Percentiles rank a stretch among this genome's conserved stretches.
Conservation (phyloP, 73 alveolate genomes). For the Paramecium sonneborni region DNA sequence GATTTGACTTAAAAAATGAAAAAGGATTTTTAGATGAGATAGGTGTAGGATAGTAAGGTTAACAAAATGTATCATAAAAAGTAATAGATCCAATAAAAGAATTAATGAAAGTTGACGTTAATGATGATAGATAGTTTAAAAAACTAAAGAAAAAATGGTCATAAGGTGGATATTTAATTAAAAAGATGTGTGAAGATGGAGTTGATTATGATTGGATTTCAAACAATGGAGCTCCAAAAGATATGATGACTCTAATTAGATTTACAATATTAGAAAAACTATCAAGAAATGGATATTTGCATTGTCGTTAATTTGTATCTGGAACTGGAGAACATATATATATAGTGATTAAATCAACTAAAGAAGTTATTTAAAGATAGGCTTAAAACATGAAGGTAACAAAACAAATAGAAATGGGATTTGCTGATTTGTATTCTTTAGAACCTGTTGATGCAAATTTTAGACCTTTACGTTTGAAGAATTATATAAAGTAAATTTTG, state of each 20-base stretch:
- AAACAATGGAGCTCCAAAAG: slow-evolving; percentile 52
- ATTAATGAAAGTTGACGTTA: background rate
- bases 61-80: background rate
- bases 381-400: slow-evolving; percentile 15
- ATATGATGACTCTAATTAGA: slow-evolving; percentile 59
- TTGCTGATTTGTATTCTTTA: slow-evolving; percentile 51
- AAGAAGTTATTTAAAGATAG: slow-evolving; percentile 42
- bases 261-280: slow-evolving; percentile 38
- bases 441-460: slow-evolving; percentile 57
- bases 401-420: slow-evolving; percentile 63
- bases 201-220: slow-evolving; percentile 56
- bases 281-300: slow-evolving; percentile 48
- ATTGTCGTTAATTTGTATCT: slow-evolving; percentile 53
- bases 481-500: background rate
- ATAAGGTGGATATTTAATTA: slow-evolving; percentile 47
- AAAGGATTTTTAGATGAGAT: slow-evolving; percentile 26
- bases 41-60: background rate
- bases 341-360: slow-evolving; percentile 51
- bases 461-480: slow-evolving; percentile 59
- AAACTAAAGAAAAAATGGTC: slow-evolving; percentile 37
- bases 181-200: slow-evolving; percentile 28
- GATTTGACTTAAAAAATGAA: background rate
- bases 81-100: slow-evolving; percentile 39
- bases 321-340: slow-evolving; percentile 52
- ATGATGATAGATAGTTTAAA: background rate